Conservation (phyloP, 2,329 filamentous ascomycete genomes). For the Penicillium expansum region DNA sequence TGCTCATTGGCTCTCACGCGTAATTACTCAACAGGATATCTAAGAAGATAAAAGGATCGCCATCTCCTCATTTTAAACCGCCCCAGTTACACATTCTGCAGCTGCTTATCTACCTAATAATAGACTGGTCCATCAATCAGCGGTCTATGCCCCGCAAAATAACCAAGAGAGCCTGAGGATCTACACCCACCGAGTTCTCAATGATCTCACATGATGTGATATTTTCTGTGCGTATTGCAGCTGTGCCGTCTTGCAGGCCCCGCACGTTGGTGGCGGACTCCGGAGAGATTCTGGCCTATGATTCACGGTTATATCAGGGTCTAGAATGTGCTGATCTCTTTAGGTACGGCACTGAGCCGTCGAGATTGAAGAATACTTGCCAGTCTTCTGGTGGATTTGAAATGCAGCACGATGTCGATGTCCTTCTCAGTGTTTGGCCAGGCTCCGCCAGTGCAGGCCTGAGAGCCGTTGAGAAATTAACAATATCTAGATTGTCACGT, state of each 20-base stretch:
- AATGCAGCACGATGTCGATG: background rate
- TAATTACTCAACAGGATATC: background rate
- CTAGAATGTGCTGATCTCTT: background rate
- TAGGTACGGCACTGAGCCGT: background rate
- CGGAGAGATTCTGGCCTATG: background rate
- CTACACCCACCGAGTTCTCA: background rate
- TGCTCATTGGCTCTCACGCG: background rate
- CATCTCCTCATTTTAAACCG: background rate
- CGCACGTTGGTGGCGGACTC: background rate
- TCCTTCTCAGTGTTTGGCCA: background rate
- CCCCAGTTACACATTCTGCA: background rate
- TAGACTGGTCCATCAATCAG: background rate
- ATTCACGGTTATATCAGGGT: background rate
- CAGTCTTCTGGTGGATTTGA: background rate
- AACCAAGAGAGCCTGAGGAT: background rate
- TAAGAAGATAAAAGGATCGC: background rate
- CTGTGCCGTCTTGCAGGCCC: background rate
- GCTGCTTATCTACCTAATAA: background rate
- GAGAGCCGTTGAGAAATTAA: too few species aligned
- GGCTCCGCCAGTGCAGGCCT: background rate
- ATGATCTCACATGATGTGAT: background rate
- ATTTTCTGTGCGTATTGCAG: background rate
- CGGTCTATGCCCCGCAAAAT: background rate
- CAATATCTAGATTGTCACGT: background rate
- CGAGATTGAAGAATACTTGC: background rate